Base-by-base conservation (phyloP, 441 rosid genomes). In the Erysimum pusillum region DNA sequence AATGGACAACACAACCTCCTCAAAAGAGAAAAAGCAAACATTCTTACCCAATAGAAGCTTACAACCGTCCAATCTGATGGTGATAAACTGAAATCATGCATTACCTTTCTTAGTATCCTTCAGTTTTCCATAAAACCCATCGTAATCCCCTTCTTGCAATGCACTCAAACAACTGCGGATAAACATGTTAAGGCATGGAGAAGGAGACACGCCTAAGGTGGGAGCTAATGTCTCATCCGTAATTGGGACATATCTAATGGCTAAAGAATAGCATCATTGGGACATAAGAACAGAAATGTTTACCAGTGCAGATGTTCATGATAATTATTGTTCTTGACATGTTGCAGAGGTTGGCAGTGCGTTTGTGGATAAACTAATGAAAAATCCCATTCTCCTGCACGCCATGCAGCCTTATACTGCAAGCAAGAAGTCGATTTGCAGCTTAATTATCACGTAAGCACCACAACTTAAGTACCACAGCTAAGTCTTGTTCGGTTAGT, bases 331-430 rank as follows among this genome's bases (percentile, higher is more conserved):
- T 64, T 80, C 82, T 82, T 87, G 62, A 83, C 80, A 79, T 80
- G 84, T 86, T 80, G 74, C 63, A 67, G 89, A 75, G 87, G 78
- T 74, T 84, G 67, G 60, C 82, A 81, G 77, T 76, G 81, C 74
- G 84, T 82, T 82, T 79, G 89, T 44, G 80, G 71, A 80, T 63
- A 80, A 77, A 86, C 87, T 59, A 89, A 82, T 81, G 97, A 87
- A 73, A 93, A 96, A 86, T 96, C 99, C 98, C 99, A 96, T 71
- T 93, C 91, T 73, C 94, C 98, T 36, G 97, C 87, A 81, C 89
- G 97, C 98, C 99, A 96, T 72, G 99, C 98, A 84, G 99, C 97
- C 83, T 93, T 97, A 68, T 89, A 93, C 99, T 96, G 89, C 87
- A 84, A 65, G 65, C 35, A 65, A 60, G 62, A 71, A 78, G 63